Conservation (phyloP, 352 stramenopile genomes). For the Plasmopara halstedii region DNA sequence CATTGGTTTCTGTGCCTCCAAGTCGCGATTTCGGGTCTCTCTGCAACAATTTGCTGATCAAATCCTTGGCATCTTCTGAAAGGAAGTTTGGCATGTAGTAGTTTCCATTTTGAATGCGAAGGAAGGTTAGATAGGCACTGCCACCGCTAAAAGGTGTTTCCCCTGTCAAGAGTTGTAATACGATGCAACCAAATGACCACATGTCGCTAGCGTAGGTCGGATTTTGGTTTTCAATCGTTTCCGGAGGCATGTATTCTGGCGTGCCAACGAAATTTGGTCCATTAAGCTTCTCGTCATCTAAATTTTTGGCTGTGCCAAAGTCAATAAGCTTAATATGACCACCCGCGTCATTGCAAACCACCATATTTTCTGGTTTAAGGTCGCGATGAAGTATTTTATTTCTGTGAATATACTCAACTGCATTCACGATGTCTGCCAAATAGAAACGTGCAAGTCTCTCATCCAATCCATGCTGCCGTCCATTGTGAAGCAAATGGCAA, state of each 20-base stretch:
- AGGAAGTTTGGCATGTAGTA: constrained; percentile 58
- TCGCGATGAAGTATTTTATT: constrained; percentile 91
- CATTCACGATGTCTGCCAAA: constrained; percentile 83
- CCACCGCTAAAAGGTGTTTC: constrained; percentile 75
- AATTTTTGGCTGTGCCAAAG: constrained; percentile 79
- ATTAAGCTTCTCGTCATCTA: constrained; percentile 48
- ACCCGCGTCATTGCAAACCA: constrained; percentile 52
- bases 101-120: constrained; percentile 57
- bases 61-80: constrained; percentile 44
- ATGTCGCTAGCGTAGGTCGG: constrained; percentile 51
- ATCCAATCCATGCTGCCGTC: constrained; percentile 63
- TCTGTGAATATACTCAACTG: constrained; percentile 90
- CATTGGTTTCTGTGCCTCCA: constrained; percentile 15
- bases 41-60: constrained; percentile 53
- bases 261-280: constrained; percentile 85
- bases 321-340: constrained; percentile 73
- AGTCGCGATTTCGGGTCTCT: constrained; percentile 33
- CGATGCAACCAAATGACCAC: constrained; percentile 75
- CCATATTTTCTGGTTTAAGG: constrained; percentile 95
- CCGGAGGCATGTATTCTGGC: constrained; percentile 82
- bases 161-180: constrained; percentile 68
- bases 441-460: constrained; percentile 82
- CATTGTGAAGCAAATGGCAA: constrained; percentile 78
- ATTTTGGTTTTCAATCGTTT: constrained; percentile 80
- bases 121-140: constrained; percentile 73